Conservation (phyloP, 2,329 filamentous ascomycete genomes). For the Colletotrichum sp. region DNA sequence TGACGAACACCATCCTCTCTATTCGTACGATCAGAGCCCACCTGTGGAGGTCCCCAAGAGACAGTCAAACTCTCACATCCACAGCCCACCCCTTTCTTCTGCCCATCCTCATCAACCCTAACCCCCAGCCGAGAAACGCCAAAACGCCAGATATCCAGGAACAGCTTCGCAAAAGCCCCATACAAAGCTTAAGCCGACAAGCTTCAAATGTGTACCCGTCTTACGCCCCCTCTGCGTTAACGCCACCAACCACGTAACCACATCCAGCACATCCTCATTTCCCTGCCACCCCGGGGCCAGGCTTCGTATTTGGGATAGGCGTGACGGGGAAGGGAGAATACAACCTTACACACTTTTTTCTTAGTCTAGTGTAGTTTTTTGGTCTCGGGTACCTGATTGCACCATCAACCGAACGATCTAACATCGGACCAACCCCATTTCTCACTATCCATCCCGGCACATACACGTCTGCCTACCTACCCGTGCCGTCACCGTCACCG, state of each 20-base stretch:
- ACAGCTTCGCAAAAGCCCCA: neutral
- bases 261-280: neutral
- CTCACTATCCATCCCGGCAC: accelerated
- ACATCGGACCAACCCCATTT: neutral
- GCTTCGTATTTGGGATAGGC: neutral
- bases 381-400: neutral
- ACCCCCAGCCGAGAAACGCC: neutral
- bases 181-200: neutral
- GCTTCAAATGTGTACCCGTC: neutral
- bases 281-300: neutral
- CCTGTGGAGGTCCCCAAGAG: neutral
- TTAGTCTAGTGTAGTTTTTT: neutral
- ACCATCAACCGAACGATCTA: neutral
- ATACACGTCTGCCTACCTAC: neutral
- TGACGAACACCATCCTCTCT: neutral
- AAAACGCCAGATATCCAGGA: neutral
- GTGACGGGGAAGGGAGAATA: neutral
- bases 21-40: neutral
- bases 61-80: neutral
- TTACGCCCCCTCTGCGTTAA: neutral
- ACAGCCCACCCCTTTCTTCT: neutral
- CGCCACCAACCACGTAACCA: neutral
- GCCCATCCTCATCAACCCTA: neutral
- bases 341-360: neutral
- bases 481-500: neutral